These are phyloP conservation scores for Mycena vitilis DNA, from an alignment of 768 basidiomycete species.

Conservation along the genomic window DNA sequence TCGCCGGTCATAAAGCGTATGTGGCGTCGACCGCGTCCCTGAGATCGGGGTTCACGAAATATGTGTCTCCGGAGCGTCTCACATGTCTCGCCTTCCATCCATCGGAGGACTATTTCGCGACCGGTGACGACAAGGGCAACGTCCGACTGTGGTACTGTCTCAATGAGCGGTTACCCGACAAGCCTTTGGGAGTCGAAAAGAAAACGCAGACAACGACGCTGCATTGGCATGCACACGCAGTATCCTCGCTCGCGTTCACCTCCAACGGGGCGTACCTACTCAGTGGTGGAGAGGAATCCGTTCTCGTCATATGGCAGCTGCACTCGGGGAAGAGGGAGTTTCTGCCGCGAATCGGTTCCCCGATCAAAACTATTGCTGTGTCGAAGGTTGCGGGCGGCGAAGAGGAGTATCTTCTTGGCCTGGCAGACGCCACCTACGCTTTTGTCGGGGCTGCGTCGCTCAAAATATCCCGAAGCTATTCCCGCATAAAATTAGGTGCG, in stretches of 20 bases:
- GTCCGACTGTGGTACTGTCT: constrained; percentile 96
- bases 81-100: constrained; percentile 93
- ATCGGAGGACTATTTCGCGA: constrained; percentile 92
- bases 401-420: constrained; percentile 88
- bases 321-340: constrained; percentile 91
- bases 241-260: constrained; percentile 88
- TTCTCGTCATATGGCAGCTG: constrained; percentile 97
- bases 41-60: constrained; percentile 81
- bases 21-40: constrained; percentile 70
- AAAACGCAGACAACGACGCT: constrained; percentile 85
- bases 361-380: constrained; percentile 78
- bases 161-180: constrained; percentile 63
- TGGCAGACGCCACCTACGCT: constrained; percentile 84
- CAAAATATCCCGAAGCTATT: constrained; percentile 76
- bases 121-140: constrained; percentile 87
- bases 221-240: constrained; percentile 98
- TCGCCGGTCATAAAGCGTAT: constrained; percentile 82
- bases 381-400: constrained; percentile 63
- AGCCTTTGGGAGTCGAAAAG: constrained; percentile 75
- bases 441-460: constrained; percentile 81
- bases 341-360: constrained; percentile 90
- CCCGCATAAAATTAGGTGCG: constrained; percentile 83
- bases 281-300: constrained; percentile 95
- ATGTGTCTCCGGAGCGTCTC: constrained; percentile 81
- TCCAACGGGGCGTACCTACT: constrained; percentile 92